Evolutionary conservation across 495 filamentous ascomycete species (phyloP).

Genomic region (Aspergillus campestris): DNA sequence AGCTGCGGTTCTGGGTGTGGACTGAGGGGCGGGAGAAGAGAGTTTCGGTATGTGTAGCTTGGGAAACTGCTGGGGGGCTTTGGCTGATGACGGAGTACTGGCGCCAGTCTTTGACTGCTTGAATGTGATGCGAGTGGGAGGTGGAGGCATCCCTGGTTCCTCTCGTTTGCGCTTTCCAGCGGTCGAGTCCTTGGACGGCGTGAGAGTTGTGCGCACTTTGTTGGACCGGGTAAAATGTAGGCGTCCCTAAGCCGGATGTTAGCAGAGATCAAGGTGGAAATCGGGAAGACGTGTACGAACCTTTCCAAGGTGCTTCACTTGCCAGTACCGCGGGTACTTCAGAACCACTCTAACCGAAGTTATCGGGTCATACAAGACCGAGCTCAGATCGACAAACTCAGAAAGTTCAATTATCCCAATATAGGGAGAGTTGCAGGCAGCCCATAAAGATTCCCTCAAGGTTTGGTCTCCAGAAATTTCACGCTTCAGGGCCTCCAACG

Average conservation of each 20-base stretch:
- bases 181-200: slow-evolving; percentile 22
- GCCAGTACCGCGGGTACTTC: slow-evolving; percentile 65
- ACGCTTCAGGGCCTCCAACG: slow-evolving; percentile 62
- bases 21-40: slow-evolving; percentile 14
- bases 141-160: slow-evolving; percentile 28
- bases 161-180: slow-evolving; percentile 37
- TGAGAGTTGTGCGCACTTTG: slow-evolving; percentile 23
- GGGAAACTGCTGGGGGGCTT: slow-evolving; percentile 15
- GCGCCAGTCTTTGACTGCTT: slow-evolving; percentile 31
- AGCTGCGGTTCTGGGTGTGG: slow-evolving; percentile 12
- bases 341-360: slow-evolving; percentile 54
- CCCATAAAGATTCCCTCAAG: slow-evolving; percentile 68
- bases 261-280: slow-evolving; percentile 1
- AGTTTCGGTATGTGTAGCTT: slow-evolving; percentile 33
- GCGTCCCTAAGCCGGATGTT: slow-evolving; percentile 20
- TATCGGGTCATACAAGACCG: slow-evolving; percentile 59
- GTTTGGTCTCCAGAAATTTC: slow-evolving; percentile 55
- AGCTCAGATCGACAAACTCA: slow-evolving; percentile 71
- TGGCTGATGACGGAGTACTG: slow-evolving; percentile 14
- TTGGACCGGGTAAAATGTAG: slow-evolving; percentile 32
- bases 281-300: slow-evolving; percentile 21
- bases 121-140: slow-evolving; percentile 38
- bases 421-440: slow-evolving; percentile 58
- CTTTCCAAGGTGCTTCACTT: slow-evolving; percentile 52
- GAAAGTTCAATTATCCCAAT: slow-evolving; percentile 63